Percentiles rank a stretch among this genome's conserved stretches.
Evolutionary conservation across 805 yeast genomes (phyloP).

Genomic region (Saccharomycopsis olivae): DNA sequence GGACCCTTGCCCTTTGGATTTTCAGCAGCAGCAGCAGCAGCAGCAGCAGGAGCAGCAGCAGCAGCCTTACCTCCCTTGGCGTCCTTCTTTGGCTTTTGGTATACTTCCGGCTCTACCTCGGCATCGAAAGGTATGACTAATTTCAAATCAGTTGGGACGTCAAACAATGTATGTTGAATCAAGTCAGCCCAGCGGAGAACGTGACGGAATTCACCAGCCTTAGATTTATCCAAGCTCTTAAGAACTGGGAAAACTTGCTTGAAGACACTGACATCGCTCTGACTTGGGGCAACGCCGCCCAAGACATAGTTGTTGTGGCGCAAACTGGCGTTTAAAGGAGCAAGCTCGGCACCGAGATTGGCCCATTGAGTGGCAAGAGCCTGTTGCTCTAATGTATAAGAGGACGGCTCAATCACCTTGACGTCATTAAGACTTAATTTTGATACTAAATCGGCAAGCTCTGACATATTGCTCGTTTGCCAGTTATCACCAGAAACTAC

Average conservation of each 20-base stretch:
- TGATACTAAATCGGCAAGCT: neutral
- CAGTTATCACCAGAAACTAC: slow-evolving; percentile 3
- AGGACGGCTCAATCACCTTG: slow-evolving; percentile 12
- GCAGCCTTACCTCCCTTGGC: slow-evolving; percentile 19
- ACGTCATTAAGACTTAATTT: slow-evolving; percentile 14
- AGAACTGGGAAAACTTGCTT: slow-evolving; percentile 48
- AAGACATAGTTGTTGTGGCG: slow-evolving; percentile 61
- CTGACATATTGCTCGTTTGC: neutral
- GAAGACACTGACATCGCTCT: slow-evolving; percentile 67
- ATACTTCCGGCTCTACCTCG: slow-evolving; percentile 65
- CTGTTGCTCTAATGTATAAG: slow-evolving; percentile 16
- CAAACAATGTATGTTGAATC: slow-evolving; percentile 56
- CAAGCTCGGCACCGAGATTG: slow-evolving; percentile 6
- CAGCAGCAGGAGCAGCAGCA: slow-evolving; percentile 22
- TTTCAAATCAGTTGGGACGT: slow-evolving; percentile 35
- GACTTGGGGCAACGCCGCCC: slow-evolving; percentile 56
- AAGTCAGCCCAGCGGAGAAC: slow-evolving; percentile 88
- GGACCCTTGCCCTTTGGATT: slow-evolving; percentile 14
- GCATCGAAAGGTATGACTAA: slow-evolving; percentile 47
- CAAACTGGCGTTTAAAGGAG: slow-evolving; percentile 51
- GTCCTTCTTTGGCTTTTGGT: slow-evolving; percentile 42
- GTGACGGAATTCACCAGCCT: slow-evolving; percentile 56
- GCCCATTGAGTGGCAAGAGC: slow-evolving; percentile 17
- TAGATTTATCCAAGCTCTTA: slow-evolving; percentile 33
- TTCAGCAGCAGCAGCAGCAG: slow-evolving; percentile 19